Evolutionary conservation across 2,329 filamentous ascomycete genomes (phyloP), one percentile per base, ranked within the genome.

Genomic region (Fonsecaea nubica): DNA sequence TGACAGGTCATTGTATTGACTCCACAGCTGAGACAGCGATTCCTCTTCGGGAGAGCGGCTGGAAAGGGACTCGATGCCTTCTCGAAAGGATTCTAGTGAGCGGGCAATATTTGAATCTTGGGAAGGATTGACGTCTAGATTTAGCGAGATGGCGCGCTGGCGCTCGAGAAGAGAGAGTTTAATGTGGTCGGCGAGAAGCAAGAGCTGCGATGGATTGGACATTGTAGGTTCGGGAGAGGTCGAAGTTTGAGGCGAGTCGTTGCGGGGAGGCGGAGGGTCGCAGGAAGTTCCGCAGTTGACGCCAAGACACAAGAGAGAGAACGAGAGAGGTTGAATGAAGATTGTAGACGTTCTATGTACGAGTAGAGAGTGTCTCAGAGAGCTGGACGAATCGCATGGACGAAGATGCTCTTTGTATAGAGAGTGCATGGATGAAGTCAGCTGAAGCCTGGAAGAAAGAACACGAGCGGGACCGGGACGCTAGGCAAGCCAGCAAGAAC

Each of bases 141-240:
- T 89, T 53, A 97, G 85, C 13, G 89, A 91, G 74, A 92, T 88
- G 57, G 93, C 92, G 65, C 94, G 89, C 80, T 96, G 90, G 65
- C 94, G 89, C 82, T 98, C 95, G 32, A 98, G 88, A 15, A 99
- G 86, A 13, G 93, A 97, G 68, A 98, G 87, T 81, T 98, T 97
- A 84, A 98, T 92, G 80, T 98, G 94, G 81, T 99, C 95, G 75
- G 93, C 92, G 65, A 98, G 88, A 62, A 98, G 90, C 77, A 93
- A 92, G 72, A 98, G 89, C 79, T 97, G 93, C 13, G 85, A 84
- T 58, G 87, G 83, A 72, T 84, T 87, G 66, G 83, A 76, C 80
- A 82, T 83, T 33, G 75, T 76, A 73, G 77, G 59, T 36, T 35
- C 45, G 25, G 45, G 42, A 33, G 53, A 56, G 30, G 35, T 8